Evolutionary conservation across 1,284 basidiomycete species (phyloP).

Genomic region (Tilletia indica): DNA sequence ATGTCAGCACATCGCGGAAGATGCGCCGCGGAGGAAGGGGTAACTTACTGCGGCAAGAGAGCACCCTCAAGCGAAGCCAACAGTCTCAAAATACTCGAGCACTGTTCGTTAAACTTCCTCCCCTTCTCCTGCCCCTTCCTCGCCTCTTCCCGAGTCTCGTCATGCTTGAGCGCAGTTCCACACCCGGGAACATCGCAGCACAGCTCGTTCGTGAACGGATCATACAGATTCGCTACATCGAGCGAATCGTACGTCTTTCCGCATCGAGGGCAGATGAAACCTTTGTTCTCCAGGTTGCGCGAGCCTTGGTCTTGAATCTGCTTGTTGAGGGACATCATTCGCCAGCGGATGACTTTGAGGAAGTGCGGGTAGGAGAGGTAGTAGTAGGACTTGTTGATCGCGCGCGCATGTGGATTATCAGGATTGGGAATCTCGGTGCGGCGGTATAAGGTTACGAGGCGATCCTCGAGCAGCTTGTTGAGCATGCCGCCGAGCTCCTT

Average conservation of each 20-base stretch:
- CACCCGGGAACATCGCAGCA: slow-evolving; percentile 58
- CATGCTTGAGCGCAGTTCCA: slow-evolving; percentile 75
- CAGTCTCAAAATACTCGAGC: slow-evolving; percentile 79
- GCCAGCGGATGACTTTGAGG: slow-evolving; percentile 96
- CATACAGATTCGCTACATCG: slow-evolving; percentile 78
- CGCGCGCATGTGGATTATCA: background rate
- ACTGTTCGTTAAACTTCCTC: slow-evolving; percentile 90
- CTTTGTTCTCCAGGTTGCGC: slow-evolving; percentile 76
- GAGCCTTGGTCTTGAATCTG: slow-evolving; percentile 72
- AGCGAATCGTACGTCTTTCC: slow-evolving; percentile 78
- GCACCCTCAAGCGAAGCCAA: slow-evolving; percentile 86
- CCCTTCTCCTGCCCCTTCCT: slow-evolving; percentile 84
- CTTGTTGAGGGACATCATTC: slow-evolving; percentile 88
- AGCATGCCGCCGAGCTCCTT: slow-evolving; percentile 92
- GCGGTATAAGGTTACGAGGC: slow-evolving; percentile 62
- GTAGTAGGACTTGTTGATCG: slow-evolving; percentile 66
- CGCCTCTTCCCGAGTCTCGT: slow-evolving; percentile 83
- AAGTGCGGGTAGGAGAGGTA: slow-evolving; percentile 94
- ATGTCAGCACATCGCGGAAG: too few species aligned
- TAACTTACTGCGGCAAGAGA: slow-evolving; percentile 42
- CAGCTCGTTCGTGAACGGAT: slow-evolving; percentile 62
- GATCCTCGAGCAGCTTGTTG: slow-evolving; percentile 78
- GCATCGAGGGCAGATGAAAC: slow-evolving; percentile 90
- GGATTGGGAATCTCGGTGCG: slow-evolving; percentile 41
- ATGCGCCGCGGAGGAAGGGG: too few species aligned